A percentile compares a stretch with the other conserved stretches of the same genome.
phyloP scores from a whole-genome alignment of 2,329 filamentous ascomycete species.

The Periconia sp. region DNA sequence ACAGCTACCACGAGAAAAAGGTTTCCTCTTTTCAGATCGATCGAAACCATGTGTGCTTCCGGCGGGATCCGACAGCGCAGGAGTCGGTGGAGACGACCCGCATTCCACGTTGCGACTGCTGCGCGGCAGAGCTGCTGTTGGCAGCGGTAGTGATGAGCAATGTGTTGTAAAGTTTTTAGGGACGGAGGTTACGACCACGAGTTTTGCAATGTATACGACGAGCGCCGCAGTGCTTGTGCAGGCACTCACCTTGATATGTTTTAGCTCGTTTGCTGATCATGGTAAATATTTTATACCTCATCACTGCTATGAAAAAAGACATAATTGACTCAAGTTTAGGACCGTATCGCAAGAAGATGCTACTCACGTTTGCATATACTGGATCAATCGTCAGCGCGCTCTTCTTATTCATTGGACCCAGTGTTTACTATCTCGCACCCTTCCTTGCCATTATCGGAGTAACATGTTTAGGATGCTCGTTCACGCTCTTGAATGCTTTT shows the following conservation, averaged over 20 bases:
- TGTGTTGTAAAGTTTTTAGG: conserved; percentile 81
- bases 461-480: conserved; percentile 89
- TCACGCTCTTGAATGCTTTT: conserved; percentile 93
- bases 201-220: conserved; percentile 95
- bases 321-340: conserved; percentile 25
- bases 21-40: conserved; percentile 76
- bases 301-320: background rate
- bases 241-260: conserved; percentile 84
- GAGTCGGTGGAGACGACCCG: conserved; percentile 21
- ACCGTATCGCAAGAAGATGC: conserved; percentile 77
- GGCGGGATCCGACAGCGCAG: conserved; percentile 40
- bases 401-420: conserved; percentile 74
- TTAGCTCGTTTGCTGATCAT: conserved; percentile 91
- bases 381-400: conserved; percentile 78
- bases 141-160: conserved; percentile 48
- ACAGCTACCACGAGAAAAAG: conserved; percentile 84
- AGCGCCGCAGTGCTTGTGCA: conserved; percentile 85
- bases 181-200: conserved; percentile 82
- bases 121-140: conserved; percentile 17
- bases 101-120: background rate
- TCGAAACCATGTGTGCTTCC: conserved; percentile 70
- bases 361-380: conserved; percentile 76
- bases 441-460: conserved; percentile 83
- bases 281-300: conserved; percentile 51
- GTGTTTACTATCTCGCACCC: conserved; percentile 76